phyloP scores from a whole-genome alignment of 2,329 filamentous ascomycete genomes.

The Colletotrichum sp. region DNA sequence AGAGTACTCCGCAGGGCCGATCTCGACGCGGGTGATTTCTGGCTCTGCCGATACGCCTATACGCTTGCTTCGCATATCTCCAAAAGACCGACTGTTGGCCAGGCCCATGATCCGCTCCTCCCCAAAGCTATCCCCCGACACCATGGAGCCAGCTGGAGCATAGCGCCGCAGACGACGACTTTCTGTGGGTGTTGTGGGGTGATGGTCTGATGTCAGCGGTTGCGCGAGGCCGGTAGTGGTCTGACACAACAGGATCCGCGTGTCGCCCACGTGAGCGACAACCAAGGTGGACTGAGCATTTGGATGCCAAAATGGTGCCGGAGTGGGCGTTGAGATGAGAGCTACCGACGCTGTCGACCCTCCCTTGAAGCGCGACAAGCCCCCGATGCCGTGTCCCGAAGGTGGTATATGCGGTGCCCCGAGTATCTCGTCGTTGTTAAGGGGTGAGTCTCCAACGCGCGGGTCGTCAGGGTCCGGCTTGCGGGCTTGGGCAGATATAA shows the following conservation, averaged over 20 bases:
- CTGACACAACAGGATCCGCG: constrained; percentile 86
- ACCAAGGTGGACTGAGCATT: constrained; percentile 82
- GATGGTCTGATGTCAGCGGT: constrained; percentile 88
- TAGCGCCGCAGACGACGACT: constrained; percentile 84
- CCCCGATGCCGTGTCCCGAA: constrained; percentile 71
- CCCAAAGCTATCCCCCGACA: constrained; percentile 90
- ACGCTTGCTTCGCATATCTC: constrained; percentile 89
- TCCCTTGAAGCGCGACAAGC: constrained; percentile 82
- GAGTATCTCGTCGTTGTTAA: constrained; percentile 86
- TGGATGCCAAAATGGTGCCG: constrained; percentile 95
- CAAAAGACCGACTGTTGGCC: constrained; percentile 93
- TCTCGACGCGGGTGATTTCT: constrained; percentile 79
- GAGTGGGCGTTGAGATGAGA: constrained; percentile 89
- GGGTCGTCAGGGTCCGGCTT: constrained; percentile 79
- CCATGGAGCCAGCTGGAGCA: constrained; percentile 75
- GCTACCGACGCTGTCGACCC: constrained; percentile 91
- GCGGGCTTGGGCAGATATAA: constrained; percentile 85
- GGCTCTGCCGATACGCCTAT: constrained; percentile 95
- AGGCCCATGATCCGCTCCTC: constrained; percentile 94
- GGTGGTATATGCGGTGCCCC: constrained; percentile 62
- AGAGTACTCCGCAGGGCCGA: constrained; percentile 82
- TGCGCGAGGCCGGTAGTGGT: constrained; percentile 81
- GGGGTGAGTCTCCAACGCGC: constrained; percentile 73
- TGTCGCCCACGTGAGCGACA: constrained; percentile 92
- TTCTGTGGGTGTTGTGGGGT: constrained; percentile 87